Evolutionary conservation across 2,329 filamentous ascomycete species (phyloP).

Genomic region (Purpureocillium takamizusanense): DNA sequence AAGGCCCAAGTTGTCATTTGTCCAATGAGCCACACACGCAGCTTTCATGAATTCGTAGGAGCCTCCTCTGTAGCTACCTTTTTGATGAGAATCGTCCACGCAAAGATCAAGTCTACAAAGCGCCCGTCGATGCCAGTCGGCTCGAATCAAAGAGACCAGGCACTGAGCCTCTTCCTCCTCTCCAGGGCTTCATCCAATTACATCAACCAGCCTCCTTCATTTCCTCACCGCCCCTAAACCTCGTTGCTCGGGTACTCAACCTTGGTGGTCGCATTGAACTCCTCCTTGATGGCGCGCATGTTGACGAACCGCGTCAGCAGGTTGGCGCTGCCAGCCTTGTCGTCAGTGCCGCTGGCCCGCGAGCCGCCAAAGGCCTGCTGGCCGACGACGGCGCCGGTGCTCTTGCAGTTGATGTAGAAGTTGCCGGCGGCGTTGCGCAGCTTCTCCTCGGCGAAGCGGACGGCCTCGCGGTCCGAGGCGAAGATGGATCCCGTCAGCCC

Average conservation of each 20-base stretch:
- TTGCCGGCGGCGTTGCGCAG: slow-evolving; percentile 69
- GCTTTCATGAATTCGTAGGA: too few species aligned
- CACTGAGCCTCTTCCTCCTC: too few species aligned
- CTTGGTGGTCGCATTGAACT: slow-evolving; percentile 54
- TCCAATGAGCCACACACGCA: too few species aligned
- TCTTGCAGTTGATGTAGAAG: slow-evolving; percentile 83
- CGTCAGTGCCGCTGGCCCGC: slow-evolving; percentile 61
- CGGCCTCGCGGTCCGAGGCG: slow-evolving; percentile 55
- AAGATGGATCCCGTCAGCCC: slow-evolving; percentile 71
- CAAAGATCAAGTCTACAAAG: too few species aligned
- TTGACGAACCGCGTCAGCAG: slow-evolving; percentile 59
- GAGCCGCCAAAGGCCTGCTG: slow-evolving; percentile 66
- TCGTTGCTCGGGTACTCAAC: slow-evolving; percentile 68
- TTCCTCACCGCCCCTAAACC: slow-evolving; percentile 24
- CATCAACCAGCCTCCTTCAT: not conserved
- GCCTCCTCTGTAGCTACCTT: too few species aligned
- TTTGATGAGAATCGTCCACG: too few species aligned
- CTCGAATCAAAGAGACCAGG: too few species aligned
- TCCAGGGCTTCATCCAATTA: not conserved
- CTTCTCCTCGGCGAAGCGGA: slow-evolving; percentile 61
- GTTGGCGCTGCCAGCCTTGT: slow-evolving; percentile 61
- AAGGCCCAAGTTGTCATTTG: too few species aligned
- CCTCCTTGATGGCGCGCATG: slow-evolving; percentile 63
- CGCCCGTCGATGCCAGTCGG: too few species aligned
- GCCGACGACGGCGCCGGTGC: slow-evolving; percentile 62